These are phyloP conservation scores for Candida khao-thaluensis DNA, from an alignment of 805 yeast species.

Conservation along the genomic window DNA sequence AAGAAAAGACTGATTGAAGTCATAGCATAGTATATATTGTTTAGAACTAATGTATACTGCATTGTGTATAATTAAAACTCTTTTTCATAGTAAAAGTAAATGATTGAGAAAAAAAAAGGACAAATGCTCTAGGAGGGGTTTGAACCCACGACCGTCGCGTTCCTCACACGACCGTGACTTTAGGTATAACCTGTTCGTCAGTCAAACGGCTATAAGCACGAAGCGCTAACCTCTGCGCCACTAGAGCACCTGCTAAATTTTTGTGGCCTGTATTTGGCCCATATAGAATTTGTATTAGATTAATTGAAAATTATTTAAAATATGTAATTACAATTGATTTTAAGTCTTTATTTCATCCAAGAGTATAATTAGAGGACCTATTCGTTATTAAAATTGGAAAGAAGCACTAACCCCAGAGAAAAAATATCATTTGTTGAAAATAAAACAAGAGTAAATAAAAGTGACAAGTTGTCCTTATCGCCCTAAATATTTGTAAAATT, in stretches of 20 bases:
- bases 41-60: slow-evolving; percentile 4
- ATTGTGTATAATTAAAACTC: background rate
- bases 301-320: too few relatives aligned
- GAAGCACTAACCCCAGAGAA: too few relatives aligned
- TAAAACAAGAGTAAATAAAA: too few relatives aligned
- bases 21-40: slow-evolving; percentile 5
- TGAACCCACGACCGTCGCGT: slow-evolving; percentile 58
- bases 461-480: too few relatives aligned
- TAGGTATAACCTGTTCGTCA: slow-evolving; percentile 43
- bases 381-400: too few relatives aligned
- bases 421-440: too few relatives aligned
- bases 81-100: too few relatives aligned
- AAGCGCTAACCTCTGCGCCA: slow-evolving; percentile 57
- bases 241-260: slow-evolving; percentile 34
- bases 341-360: too few relatives aligned
- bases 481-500: too few relatives aligned
- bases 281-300: background rate
- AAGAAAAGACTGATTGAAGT: slow-evolving; percentile 2
- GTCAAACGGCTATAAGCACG: slow-evolving; percentile 51
- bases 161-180: slow-evolving; percentile 55
- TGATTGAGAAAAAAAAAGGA: slow-evolving; percentile 32
- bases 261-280: background rate
- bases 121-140: slow-evolving; percentile 54
- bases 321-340: too few relatives aligned
- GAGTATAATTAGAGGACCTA: too few relatives aligned